Conservation (phyloP, 495 filamentous ascomycete genomes). For the Xylaria cubensis region DNA sequence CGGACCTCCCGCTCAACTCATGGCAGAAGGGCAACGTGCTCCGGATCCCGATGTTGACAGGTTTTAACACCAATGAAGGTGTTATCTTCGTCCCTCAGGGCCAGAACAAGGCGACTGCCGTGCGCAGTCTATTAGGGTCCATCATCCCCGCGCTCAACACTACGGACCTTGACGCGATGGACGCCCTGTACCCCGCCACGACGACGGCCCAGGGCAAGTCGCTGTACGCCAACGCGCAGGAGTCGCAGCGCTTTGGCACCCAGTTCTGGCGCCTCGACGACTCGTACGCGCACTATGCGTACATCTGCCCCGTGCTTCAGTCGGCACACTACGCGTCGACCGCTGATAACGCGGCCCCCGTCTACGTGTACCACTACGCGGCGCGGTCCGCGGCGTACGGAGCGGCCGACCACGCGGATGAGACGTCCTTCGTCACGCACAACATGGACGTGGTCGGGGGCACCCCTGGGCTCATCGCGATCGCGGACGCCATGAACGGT, state of each 20-base stretch:
- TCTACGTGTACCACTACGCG: conserved; percentile 68
- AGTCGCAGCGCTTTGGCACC: conserved; percentile 51
- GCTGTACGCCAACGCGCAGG: conserved; percentile 30
- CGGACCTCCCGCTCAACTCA: conserved; percentile 60
- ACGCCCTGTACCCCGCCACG: conserved; percentile 65
- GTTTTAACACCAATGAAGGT: conserved; percentile 72
- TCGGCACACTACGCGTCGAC: conserved; percentile 59
- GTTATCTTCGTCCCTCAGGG: conserved; percentile 61
- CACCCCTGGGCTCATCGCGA: conserved; percentile 52
- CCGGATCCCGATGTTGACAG: conserved; percentile 67
- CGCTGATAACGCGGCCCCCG: conserved; percentile 40
- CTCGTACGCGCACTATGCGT: conserved; percentile 71
- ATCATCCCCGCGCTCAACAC: conserved; percentile 60
- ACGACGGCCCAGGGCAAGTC: conserved; percentile 32
- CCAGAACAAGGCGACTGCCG: conserved; percentile 53
- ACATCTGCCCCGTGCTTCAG: conserved; percentile 69
- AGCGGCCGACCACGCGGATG: conserved; percentile 66
- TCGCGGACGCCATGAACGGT: conserved; percentile 61
- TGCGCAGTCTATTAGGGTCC: conserved; percentile 60
- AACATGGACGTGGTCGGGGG: conserved; percentile 49
- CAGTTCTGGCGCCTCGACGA: conserved; percentile 68
- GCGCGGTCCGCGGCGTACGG: conserved; percentile 53
- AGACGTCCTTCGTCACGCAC: conserved; percentile 63
- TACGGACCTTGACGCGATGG: conserved; percentile 56
- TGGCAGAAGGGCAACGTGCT: conserved; percentile 61